These are phyloP conservation scores for Amauroascus verrucosus DNA, from an alignment of 2,329 filamentous ascomycete species.

Conservation along the genomic window DNA sequence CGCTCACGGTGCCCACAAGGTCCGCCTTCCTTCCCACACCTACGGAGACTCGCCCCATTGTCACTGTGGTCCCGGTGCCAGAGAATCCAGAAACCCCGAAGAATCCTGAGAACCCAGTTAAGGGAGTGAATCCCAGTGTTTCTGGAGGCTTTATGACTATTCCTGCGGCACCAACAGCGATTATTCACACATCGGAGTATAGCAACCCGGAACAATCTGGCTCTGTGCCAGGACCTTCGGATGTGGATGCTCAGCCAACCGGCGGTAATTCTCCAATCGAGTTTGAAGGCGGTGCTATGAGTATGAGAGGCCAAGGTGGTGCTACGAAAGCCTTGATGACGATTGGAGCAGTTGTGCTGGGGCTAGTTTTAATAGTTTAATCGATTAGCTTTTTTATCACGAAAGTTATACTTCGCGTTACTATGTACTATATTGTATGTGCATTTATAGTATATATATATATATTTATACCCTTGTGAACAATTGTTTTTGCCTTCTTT, in stretches of 20 bases:
- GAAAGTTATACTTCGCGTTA: not conserved
- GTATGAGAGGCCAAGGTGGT: not conserved
- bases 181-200: not conserved
- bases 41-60: not conserved
- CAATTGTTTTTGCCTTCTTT: not conserved
- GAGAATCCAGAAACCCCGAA: not conserved
- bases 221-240: not conserved
- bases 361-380: not conserved
- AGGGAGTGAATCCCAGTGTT: not conserved
- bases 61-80: not conserved
- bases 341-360: not conserved
- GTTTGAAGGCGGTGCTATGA: constrained; percentile 1
- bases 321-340: not conserved
- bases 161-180: not conserved
- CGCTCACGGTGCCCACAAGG: constrained; percentile 24
- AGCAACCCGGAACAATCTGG: not conserved
- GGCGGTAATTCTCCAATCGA: not conserved
- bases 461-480: no score
- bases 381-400: not conserved
- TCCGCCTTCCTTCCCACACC: not conserved
- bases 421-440: not conserved
- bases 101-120: not conserved
- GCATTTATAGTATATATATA: not conserved
- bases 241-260: not conserved
- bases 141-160: not conserved